A percentile compares a stretch with the other conserved stretches of the same genome.
These are phyloP conservation scores for Euptelea pleiosperma DNA, from an alignment of 164 flowering plant species.

Conservation along the genomic window DNA sequence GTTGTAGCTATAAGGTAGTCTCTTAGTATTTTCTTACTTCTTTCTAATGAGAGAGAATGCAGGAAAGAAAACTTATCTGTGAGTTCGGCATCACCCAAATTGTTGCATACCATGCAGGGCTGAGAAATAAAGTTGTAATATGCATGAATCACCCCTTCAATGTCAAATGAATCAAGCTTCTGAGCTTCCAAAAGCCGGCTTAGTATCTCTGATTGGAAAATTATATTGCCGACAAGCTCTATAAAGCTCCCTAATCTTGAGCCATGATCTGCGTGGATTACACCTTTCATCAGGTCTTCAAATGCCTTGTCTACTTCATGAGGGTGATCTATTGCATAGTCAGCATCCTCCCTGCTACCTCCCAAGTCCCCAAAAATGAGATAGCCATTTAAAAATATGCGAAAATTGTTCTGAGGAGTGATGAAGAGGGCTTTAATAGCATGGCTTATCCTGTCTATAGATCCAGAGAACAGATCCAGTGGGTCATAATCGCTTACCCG, in stretches of 20 bases:
- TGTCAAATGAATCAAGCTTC: conserved; percentile 73
- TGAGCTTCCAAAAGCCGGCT: conserved; percentile 70
- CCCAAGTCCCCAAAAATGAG: conserved; percentile 72
- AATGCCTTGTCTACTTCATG: too few species aligned
- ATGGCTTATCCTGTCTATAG: conserved; percentile 52
- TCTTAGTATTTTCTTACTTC: conserved; percentile 73
- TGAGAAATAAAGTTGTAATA: conserved; percentile 71
- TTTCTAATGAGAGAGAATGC: conserved; percentile 64
- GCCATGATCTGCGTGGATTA: conserved; percentile 57
- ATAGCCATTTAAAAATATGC: conserved; percentile 76
- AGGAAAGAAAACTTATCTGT: conserved; percentile 33
- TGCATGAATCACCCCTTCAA: conserved; percentile 97
- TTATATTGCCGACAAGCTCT: conserved; percentile 58
- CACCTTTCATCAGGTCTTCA: conserved; percentile 47
- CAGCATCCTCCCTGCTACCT: conserved; percentile 37
- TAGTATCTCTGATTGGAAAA: conserved; percentile 53
- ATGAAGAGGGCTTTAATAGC: conserved; percentile 65
- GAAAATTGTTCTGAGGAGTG: conserved; percentile 88
- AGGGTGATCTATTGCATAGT: too few species aligned
- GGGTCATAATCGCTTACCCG: conserved; percentile 78
- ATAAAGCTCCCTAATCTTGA: conserved; percentile 41
- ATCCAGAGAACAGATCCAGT: conserved; percentile 77
- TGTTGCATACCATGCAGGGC: conserved; percentile 64
- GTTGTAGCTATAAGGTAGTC: conserved; percentile 85
- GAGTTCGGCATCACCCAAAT: conserved; percentile 29